Base-by-base conservation (phyloP, 2,329 filamentous ascomycete species). In the Penicillium palitans region DNA sequence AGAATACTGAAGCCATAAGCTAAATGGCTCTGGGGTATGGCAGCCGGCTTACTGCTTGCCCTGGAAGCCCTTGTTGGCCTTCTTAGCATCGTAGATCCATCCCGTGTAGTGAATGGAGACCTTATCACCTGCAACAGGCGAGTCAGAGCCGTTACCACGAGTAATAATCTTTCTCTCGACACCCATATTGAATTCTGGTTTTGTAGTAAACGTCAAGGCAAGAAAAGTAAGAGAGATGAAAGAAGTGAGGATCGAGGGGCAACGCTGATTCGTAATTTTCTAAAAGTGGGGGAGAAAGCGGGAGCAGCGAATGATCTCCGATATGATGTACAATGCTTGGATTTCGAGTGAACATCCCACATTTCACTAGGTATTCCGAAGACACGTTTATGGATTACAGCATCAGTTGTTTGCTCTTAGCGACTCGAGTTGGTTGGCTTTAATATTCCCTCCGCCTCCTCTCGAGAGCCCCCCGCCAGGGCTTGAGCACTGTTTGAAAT, bases 81-180 rank as follows among this genome's bases (percentile, higher is more conserved):
- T 79, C 65, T 73, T 78, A 35, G 81, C 72, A 72, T 95, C 87
- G 78, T 89, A 90, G 64, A 97, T 83, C 79, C 82, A 96, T 69
- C 93, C 93, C 45, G 90, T 95, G 83, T 96, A 97, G 78, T 93
- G 86, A 73, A 97, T 96, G 70, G 84, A 85, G 72, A 97, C 90
- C 35, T 79, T 86, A 74, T 96, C 86, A 66, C 90, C 89, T 9
- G 71, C 68, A 64, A 76, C 73, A 59, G 93, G 90, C 61, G 78
- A 79, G 68, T 84, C 72, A 57, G 83, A 82, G 55, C 79, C 79
- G 66, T 81, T 81, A 70, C 93, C 92, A 45, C 64, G 64, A 35
- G 64, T 66, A 24, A 66, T 59, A 19, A 66, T 66, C 59, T 66
- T 66, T 52, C 62, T 52, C 24, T 66, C 62, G 49, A 66, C 64